Conservation (phyloP, 305 asterid genomes). For the Coffea humblotiana region DNA sequence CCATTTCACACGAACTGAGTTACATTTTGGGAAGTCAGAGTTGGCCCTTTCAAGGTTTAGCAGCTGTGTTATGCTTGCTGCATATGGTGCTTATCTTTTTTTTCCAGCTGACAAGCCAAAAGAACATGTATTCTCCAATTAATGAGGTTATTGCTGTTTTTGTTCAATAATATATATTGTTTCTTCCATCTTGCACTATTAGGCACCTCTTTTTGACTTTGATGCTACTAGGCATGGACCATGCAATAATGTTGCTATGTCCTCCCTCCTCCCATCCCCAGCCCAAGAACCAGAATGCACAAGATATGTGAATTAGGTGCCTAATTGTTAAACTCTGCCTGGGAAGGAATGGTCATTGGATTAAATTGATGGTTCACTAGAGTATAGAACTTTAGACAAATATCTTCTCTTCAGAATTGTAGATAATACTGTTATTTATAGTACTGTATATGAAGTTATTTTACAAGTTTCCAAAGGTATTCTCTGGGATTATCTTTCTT, state of each 20-base stretch:
- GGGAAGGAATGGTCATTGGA: not conserved
- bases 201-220: not conserved
- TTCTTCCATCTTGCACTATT: not conserved
- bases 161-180: not conserved
- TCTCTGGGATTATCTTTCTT: not conserved
- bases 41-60: constrained; percentile 84
- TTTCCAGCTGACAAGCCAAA: constrained; percentile 71
- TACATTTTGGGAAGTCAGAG: constrained; percentile 82
- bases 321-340: not conserved
- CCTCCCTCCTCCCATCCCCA: not conserved
- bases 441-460: not conserved
- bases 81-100: constrained; percentile 65
- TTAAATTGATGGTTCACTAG: too few relatives aligned
- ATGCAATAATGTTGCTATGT: not conserved
- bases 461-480: not conserved
- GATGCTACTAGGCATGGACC: not conserved
- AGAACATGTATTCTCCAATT: constrained; percentile 49
- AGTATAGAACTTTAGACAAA: too few relatives aligned
- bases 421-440: too few relatives aligned
- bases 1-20: constrained; percentile 70
- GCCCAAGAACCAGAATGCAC: not conserved
- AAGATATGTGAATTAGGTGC: not conserved
- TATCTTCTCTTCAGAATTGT: not conserved
- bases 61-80: constrained; percentile 84
- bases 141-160: constrained; percentile 45